Conservation (phyloP, 2,329 filamentous ascomycete species). For the Penicillium sp. region DNA sequence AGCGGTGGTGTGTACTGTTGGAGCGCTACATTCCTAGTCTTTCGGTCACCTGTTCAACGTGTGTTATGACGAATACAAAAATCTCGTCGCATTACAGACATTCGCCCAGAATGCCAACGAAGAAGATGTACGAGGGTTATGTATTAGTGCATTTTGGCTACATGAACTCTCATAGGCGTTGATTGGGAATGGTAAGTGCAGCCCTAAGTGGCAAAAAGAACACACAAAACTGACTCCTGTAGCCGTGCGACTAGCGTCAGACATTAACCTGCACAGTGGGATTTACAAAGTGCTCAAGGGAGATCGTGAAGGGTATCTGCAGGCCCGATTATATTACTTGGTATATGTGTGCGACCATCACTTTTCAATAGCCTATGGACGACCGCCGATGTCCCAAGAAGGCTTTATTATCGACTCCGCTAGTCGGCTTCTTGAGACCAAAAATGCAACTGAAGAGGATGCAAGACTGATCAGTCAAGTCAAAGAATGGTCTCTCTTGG, state of each 20-base stretch:
- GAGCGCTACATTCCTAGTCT: constrained; percentile 38
- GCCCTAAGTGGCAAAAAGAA: no score
- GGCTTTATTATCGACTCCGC: constrained; percentile 30
- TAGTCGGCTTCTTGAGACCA: constrained; percentile 25
- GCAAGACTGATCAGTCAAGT: constrained; percentile 36
- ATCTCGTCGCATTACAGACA: constrained; percentile 44
- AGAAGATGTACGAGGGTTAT: constrained; percentile 49
- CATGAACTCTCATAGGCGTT: constrained; percentile 41
- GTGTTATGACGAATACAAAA: constrained; percentile 21
- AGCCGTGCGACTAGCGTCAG: constrained; percentile 24
- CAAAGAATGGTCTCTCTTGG: constrained; percentile 32
- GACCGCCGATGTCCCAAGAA: constrained; percentile 38
- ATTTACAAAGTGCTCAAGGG: constrained; percentile 25
- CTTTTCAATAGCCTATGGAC: constrained; percentile 37
- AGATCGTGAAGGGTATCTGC: constrained; percentile 22
- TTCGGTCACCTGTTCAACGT: constrained; percentile 19
- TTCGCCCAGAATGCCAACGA: constrained; percentile 43
- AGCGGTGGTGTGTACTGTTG: constrained; percentile 46
- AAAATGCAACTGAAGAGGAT: constrained; percentile 34
- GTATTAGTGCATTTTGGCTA: constrained; percentile 52
- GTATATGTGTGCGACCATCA: constrained; percentile 43
- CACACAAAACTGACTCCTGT: background rate
- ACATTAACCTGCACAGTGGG: constrained; percentile 25
- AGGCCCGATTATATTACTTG: constrained; percentile 33
- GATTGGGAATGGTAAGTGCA: constrained; percentile 9